Evolutionary conservation across 495 filamentous ascomycete genomes (phyloP).

Genomic region (Gamarada debralockiae): DNA sequence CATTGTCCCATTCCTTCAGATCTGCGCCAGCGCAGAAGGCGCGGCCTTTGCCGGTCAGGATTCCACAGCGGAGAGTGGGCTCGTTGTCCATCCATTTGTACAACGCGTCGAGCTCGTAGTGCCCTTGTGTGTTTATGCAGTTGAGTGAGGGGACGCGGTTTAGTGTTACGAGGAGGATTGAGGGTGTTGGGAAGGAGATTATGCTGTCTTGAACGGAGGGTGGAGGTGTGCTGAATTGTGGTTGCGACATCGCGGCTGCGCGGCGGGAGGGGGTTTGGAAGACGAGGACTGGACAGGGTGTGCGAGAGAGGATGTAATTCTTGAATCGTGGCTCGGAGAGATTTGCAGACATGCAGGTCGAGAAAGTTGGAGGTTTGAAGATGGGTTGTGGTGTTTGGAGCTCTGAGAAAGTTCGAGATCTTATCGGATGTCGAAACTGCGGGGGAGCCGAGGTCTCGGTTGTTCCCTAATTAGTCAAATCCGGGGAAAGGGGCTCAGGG

Average conservation of each 20-base stretch:
- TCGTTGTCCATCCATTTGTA: constrained; percentile 58
- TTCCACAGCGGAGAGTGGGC: constrained; percentile 48
- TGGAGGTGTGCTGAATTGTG: constrained; percentile 15
- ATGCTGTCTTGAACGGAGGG: constrained; percentile 11
- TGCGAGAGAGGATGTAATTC: constrained; percentile 10
- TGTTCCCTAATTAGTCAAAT: no score
- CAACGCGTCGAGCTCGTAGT: constrained; percentile 46
- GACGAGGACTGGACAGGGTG: constrained; percentile 7
- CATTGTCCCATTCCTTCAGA: constrained; percentile 46
- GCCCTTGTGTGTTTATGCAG: constrained; percentile 45
- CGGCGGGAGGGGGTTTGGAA: not conserved
- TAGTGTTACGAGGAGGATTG: constrained; percentile 59
- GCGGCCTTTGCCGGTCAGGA: constrained; percentile 49
- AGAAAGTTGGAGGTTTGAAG: not conserved
- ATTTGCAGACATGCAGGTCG: constrained; percentile 1
- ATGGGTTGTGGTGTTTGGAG: no score
- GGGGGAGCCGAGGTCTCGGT: no score
- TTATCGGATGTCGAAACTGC: no score
- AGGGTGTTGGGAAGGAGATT: constrained; percentile 50
- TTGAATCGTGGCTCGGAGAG: constrained; percentile 6
- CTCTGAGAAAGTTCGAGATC: no score
- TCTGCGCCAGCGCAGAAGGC: constrained; percentile 60
- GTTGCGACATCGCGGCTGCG: not conserved
- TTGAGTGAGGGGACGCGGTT: constrained; percentile 58
- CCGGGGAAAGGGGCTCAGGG: no score